Evolutionary conservation across 1,139 yeast genomes (phyloP), one percentile per base, ranked within the genome.

Genomic region (Candida sanyaensis): DNA sequence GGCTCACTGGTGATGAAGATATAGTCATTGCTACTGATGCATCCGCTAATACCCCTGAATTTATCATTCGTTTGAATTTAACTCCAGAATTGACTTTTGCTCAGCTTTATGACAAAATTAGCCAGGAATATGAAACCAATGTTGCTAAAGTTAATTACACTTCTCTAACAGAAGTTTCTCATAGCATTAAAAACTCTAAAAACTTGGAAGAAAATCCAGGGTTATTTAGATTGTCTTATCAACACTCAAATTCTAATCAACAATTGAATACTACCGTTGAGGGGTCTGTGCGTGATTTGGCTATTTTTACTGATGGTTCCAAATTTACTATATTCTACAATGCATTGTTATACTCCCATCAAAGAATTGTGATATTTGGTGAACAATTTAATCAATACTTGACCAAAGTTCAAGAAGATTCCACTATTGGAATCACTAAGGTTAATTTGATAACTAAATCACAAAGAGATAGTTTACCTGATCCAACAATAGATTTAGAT

Each of bases 1-100:
- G 98, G 62, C 74, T 89, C 47, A 87, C 97, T 5, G 98, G 97
- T 27, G 98, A 93, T 62, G 97, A 91, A 55, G 98, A 93, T 60
- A 84, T 93, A 46, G 85, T 88, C n/a, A 70, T 93, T 52, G 90
- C 96, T 27, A 82, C 95, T 1, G 84, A 83, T 50, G 66, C 75
- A 12, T 63, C 68, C 39, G 66, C 71, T 24, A 59, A 63, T 8
- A 61, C 62, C 28, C 64, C 66, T 51, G 84, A 73, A 53, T 81
- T 83, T 55, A 83, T 88, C 27, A 64, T 89, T 39, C 76, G 96
- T 59, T 71, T 87, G 45, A 72, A 71, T 33, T 70, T 90, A 51
- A 73, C 80, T 46, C 81, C 88, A 34, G 67, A 71, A 10, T 60
- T 73, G 58, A 66, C 84, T 0, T 88, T 91, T 56, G 49, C 58